phyloP scores from a whole-genome alignment of 2,329 filamentous ascomycete genomes.

The Pseudonectria foliicola region DNA sequence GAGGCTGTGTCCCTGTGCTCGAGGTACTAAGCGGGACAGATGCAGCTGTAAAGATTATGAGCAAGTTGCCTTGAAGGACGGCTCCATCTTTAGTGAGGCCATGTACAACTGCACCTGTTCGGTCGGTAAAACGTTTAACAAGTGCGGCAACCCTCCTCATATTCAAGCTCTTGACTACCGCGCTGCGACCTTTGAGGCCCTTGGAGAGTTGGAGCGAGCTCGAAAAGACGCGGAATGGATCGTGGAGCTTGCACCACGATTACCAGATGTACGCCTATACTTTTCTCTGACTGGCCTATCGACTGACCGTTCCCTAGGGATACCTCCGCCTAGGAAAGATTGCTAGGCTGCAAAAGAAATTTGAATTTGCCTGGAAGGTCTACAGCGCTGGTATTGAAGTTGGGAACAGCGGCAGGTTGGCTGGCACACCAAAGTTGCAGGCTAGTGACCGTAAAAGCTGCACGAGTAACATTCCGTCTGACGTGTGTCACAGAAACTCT shows the following conservation, averaged over 20 bases:
- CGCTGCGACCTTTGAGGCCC: conserved; percentile 33
- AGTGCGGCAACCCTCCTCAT: conserved; percentile 31
- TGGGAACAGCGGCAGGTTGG: conserved; percentile 19
- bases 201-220: conserved; percentile 31
- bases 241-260: conserved; percentile 33
- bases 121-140: conserved; percentile 30
- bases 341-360: conserved; percentile 29
- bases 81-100: conserved; percentile 35
- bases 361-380: conserved; percentile 32
- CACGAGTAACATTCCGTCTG: neutral
- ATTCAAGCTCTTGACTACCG: conserved; percentile 35
- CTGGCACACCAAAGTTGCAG: conserved; percentile 26
- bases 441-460: conserved; percentile 13
- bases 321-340: conserved; percentile 37
- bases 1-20: conserved; percentile 28
- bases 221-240: conserved; percentile 36
- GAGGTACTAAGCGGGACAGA: conserved; percentile 27
- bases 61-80: conserved; percentile 23
- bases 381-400: conserved; percentile 33
- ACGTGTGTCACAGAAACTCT: conserved; percentile 23
- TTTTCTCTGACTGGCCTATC: neutral
- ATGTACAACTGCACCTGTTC: conserved; percentile 33
- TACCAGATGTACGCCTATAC: conserved; percentile 28
- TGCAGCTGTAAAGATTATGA: conserved; percentile 35
- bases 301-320: conserved; percentile 24